Percentiles rank a stretch among this genome's conserved stretches.
phyloP scores from a whole-genome alignment of 371 early-diverging fungal genomes.

The Rhizopus arrhizus region DNA sequence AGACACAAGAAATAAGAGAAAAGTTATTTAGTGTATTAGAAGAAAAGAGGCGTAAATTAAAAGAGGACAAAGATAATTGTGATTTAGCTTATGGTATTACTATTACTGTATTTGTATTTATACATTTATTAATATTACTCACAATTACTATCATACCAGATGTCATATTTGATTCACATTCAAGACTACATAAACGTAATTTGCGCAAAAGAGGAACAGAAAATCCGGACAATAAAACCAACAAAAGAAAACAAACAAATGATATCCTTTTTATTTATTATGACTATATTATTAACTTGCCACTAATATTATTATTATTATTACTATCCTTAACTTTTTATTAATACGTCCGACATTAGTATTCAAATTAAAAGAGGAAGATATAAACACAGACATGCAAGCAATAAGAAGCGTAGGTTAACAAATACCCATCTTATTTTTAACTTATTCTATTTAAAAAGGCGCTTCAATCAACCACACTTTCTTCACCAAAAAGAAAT shows the following conservation, averaged over 20 bases:
- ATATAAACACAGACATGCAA: conserved; percentile 41
- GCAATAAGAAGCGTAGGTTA: conserved; percentile 43
- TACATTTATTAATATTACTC: not conserved
- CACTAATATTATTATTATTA: conserved; percentile 1
- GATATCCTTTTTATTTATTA: conserved; percentile 44
- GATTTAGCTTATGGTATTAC: conserved; percentile 66
- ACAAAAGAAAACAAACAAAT: conserved; percentile 45
- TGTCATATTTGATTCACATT: conserved; percentile 39
- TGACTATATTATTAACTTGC: not conserved
- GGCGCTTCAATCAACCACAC: not conserved
- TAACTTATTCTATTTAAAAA: not conserved
- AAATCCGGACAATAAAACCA: conserved; percentile 38
- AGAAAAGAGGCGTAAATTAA: conserved; percentile 72
- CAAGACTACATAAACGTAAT: conserved; percentile 42
- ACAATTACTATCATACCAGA: conserved; percentile 23
- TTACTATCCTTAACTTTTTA: conserved; percentile 37
- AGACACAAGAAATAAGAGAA: conserved; percentile 72
- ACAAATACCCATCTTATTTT: not conserved
- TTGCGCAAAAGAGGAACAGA: conserved; percentile 48
- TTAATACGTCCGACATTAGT: conserved; percentile 42
- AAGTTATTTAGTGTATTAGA: conserved; percentile 75
- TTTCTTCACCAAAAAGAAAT: conserved; percentile 2
- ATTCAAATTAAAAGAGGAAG: conserved; percentile 45
- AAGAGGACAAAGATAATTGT: conserved; percentile 84
- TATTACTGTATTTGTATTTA: not conserved